Percentiles rank a stretch among this genome's conserved stretches.
Evolutionary conservation across 208 protist genomes (phyloP).

Genomic region (Leishmania tropica): DNA sequence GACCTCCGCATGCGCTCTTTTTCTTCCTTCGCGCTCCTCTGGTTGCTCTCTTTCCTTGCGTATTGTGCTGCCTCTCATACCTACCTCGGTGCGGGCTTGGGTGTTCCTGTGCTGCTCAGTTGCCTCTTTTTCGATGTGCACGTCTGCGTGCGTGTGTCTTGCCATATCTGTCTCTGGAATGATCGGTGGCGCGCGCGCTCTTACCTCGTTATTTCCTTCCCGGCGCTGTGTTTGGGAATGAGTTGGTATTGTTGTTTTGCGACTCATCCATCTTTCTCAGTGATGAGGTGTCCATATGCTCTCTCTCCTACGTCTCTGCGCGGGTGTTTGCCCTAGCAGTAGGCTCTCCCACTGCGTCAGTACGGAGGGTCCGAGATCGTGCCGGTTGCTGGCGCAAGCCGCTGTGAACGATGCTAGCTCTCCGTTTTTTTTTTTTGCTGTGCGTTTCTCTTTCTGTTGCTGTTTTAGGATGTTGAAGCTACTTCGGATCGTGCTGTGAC

Average conservation of each 20-base stretch:
- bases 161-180: neutral
- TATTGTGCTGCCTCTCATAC: neutral
- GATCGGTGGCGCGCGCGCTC: neutral
- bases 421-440: constrained; percentile 1
- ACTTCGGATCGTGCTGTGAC: neutral
- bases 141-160: neutral
- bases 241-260: neutral
- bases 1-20: neutral
- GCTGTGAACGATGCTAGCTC: neutral
- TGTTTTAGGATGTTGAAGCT: neutral
- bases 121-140: neutral
- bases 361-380: neutral
- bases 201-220: neutral
- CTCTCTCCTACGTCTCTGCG: neutral
- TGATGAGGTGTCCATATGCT: neutral
- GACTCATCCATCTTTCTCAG: neutral
- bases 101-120: neutral
- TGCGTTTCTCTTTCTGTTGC: neutral
- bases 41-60: neutral
- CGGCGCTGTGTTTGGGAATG: neutral
- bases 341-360: neutral
- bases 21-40: neutral
- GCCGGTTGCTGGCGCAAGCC: neutral
- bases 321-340: neutral
- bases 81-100: neutral